Conservation (phyloP, 2,329 filamentous ascomycete genomes). For the Paecilomyces sp. region DNA sequence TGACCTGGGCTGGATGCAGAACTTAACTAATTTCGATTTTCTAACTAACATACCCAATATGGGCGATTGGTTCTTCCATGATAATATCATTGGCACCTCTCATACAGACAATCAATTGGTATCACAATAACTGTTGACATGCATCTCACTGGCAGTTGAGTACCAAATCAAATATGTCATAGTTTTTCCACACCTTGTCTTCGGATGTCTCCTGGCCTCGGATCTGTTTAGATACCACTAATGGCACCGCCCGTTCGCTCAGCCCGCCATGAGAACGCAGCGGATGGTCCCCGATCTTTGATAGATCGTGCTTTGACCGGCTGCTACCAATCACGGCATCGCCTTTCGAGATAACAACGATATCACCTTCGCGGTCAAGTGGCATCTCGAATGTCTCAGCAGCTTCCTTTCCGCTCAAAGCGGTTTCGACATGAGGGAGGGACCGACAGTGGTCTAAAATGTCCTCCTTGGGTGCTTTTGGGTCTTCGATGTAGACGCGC, state of each 20-base stretch:
- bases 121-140: neutral
- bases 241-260: slow-evolving; percentile 32
- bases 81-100: slow-evolving; percentile 4
- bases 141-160: slow-evolving; percentile 18
- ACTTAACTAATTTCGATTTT: slow-evolving; percentile 22
- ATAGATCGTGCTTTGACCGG: slow-evolving; percentile 29
- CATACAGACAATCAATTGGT: slow-evolving; percentile 1
- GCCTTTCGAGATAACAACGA: slow-evolving; percentile 31
- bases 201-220: slow-evolving; percentile 2
- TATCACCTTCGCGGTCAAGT: slow-evolving; percentile 33
- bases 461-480: slow-evolving; percentile 11
- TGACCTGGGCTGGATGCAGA: slow-evolving; percentile 22
- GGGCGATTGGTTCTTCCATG: slow-evolving; percentile 14
- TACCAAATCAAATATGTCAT: slow-evolving; percentile 32
- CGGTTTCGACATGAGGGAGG: slow-evolving; percentile 27
- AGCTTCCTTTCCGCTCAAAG: slow-evolving; percentile 23
- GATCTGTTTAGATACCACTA: slow-evolving; percentile 24
- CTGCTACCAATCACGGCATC: slow-evolving; percentile 32
- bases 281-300: slow-evolving; percentile 22
- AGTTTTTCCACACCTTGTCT: slow-evolving; percentile 28
- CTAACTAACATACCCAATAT: slow-evolving; percentile 16
- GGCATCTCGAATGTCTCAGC: slow-evolving; percentile 31
- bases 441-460: slow-evolving; percentile 22
- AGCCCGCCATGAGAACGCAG: slow-evolving; percentile 37
- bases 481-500: slow-evolving; percentile 28